Evolutionary conservation across 768 basidiomycete species (phyloP).

Genomic region (Leccinum longicurvipes): DNA sequence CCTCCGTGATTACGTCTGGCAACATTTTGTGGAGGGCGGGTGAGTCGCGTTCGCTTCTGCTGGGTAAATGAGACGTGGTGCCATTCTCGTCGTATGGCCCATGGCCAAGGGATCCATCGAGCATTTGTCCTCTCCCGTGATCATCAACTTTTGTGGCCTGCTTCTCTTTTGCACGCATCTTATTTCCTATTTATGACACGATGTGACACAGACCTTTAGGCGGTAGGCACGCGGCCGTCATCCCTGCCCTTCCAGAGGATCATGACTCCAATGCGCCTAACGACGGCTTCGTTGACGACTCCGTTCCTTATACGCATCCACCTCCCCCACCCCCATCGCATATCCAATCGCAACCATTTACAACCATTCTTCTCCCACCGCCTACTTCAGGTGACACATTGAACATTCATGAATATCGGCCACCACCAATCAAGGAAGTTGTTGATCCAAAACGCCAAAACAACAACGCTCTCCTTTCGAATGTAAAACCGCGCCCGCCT

Average conservation of each 20-base stretch:
- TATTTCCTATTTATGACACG: constrained; percentile 31
- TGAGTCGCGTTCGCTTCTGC: constrained; percentile 39
- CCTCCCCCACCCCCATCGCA: constrained; percentile 17
- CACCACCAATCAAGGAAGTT: constrained; percentile 20
- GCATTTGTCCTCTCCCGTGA: constrained; percentile 7
- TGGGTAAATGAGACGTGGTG: constrained; percentile 11
- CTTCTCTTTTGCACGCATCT: constrained; percentile 20
- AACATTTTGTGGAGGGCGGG: constrained; percentile 83
- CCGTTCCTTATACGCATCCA: constrained; percentile 18
- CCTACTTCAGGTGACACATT: constrained; percentile 26
- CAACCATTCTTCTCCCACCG: constrained; percentile 32
- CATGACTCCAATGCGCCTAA: constrained; percentile 44
- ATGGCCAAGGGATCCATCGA: constrained; percentile 6
- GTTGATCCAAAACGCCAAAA: constrained; percentile 18
- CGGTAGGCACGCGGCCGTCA: constrained; percentile 78
- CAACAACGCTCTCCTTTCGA: constrained; percentile 10
- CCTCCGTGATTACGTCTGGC: constrained; percentile 81
- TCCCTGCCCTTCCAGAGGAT: constrained; percentile 76
- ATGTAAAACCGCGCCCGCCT: constrained; percentile 9
- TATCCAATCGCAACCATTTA: constrained; percentile 23
- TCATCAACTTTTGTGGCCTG: constrained; percentile 17
- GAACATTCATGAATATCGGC: constrained; percentile 33
- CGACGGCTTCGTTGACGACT: constrained; percentile 26
- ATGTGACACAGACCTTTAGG: constrained; percentile 60
- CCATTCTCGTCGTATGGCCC: constrained; percentile 2